Evolutionary conservation across 2,329 filamentous ascomycete genomes (phyloP).

Genomic region (Ascochyta koolunga): DNA sequence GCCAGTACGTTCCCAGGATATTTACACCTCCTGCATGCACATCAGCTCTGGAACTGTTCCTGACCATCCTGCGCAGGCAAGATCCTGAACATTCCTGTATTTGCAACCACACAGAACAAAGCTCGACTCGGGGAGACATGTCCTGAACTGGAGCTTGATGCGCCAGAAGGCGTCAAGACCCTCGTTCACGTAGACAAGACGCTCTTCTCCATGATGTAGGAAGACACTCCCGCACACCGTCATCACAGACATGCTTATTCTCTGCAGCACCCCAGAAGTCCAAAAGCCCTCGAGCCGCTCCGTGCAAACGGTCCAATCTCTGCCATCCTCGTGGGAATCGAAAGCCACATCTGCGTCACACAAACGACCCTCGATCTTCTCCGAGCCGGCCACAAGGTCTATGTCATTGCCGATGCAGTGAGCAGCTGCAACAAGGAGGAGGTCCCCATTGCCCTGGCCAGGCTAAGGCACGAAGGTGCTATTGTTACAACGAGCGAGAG

Average conservation of each 20-base stretch:
- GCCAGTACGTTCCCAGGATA: conserved; percentile 46
- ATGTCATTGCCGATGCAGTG: conserved; percentile 87
- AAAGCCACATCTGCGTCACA: conserved; percentile 91
- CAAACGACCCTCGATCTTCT: conserved; percentile 84
- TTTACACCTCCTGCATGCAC: background rate
- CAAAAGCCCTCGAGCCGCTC: conserved; percentile 51
- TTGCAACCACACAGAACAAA: conserved; percentile 84
- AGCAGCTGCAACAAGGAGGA: conserved; percentile 86
- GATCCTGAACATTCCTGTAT: conserved; percentile 75
- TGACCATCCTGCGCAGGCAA: conserved; percentile 46
- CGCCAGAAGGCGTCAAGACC: conserved; percentile 58
- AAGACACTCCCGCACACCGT: background rate
- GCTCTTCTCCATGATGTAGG: conserved; percentile 78
- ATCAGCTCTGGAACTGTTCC: background rate
- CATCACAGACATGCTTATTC: background rate
- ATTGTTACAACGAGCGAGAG: conserved; percentile 87
- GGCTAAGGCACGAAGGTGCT: conserved; percentile 77
- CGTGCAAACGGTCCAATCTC: conserved; percentile 34
- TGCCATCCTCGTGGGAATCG: conserved; percentile 85
- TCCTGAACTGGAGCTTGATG: conserved; percentile 66
- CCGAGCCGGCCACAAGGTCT: conserved; percentile 76
- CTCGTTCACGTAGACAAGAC: conserved; percentile 79
- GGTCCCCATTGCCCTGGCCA: conserved; percentile 75
- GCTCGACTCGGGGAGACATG: conserved; percentile 81
- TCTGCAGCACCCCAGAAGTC: conserved; percentile 65